These are phyloP conservation scores for Lepidopterella palustris DNA, from an alignment of 495 filamentous ascomycete genomes.

Conservation along the genomic window DNA sequence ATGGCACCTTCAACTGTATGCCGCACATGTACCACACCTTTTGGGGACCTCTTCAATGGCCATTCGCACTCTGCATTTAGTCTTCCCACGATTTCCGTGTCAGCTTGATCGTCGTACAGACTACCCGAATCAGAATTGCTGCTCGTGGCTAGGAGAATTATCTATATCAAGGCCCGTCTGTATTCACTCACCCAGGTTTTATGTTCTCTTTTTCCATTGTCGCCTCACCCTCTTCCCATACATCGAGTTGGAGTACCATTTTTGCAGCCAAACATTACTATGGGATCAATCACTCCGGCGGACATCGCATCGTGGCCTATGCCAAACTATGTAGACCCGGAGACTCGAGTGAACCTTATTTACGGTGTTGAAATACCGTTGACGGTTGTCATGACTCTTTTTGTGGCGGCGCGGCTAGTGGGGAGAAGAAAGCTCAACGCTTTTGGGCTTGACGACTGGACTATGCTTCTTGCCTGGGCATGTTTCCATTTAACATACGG, in stretches of 20 bases:
- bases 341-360: neutral
- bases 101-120: too few species aligned
- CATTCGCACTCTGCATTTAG: neutral
- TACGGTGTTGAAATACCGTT: neutral
- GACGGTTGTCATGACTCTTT: neutral
- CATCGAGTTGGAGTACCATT: too few species aligned
- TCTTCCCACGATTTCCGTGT: neutral
- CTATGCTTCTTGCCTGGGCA: neutral
- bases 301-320: conserved; percentile 1
- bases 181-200: neutral
- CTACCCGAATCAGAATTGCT: neutral
- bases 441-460: neutral
- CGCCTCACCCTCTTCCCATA: neutral
- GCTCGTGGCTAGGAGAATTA: neutral
- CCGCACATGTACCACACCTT: too few species aligned
- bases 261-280: neutral
- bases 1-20: too few species aligned
- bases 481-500: too few species aligned
- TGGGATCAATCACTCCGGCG: neutral
- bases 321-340: conserved; percentile 3
- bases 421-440: neutral
- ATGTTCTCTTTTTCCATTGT: neutral
- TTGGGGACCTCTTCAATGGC: too few species aligned
- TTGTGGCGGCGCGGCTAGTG: neutral
- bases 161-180: neutral